Evolutionary conservation across 2,329 filamentous ascomycete species (phyloP), one percentile per base, ranked within the genome.

Genomic region (Pseudomassariella vexata): DNA sequence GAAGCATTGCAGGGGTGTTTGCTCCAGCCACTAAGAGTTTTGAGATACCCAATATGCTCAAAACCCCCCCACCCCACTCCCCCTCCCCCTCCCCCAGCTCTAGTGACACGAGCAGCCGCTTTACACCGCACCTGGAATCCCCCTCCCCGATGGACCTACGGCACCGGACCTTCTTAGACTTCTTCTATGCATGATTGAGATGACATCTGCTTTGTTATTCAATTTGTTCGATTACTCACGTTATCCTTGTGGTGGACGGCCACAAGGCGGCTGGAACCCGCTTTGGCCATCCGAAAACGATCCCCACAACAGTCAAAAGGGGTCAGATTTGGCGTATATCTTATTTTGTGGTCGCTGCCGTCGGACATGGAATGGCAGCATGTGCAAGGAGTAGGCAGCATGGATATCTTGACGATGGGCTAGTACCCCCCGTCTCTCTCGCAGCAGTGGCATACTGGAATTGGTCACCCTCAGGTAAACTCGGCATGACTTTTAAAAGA

Each of bases 131-230:
- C n/a, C n/a, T n/a, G n/a, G n/a, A n/a, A n/a, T n/a, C n/a, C n/a
- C n/a, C n/a, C n/a, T n/a, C n/a, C n/a, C n/a, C n/a, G n/a, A n/a
- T n/a, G n/a, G n/a, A n/a, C n/a, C n/a, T n/a, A n/a, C n/a, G n/a
- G n/a, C n/a, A 21, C 26, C 26, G 23, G 24, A 30, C 46, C 45
- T 48, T 61, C 62, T 61, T 65, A 66, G 66, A 68, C 60, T 60
- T 64, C 51, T 59, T 63, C 59, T 62, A 57, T 67, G 65, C 66
- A 70, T 67, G 62, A 64, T 59, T 59, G 56, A 63, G 57, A 65
- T 60, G 62, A 60, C 62, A 61, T 63, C 62, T 60, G 58, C 61
- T 64, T 59, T 47, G 27, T 53, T 57, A 50, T 53, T 52, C 53
- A 50, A 55, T 49, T 55, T 56, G 50, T 56, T 56, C 54, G 45